Base-by-base conservation (phyloP, 2,329 filamentous ascomycete genomes). In the Clathrospora elynae region DNA sequence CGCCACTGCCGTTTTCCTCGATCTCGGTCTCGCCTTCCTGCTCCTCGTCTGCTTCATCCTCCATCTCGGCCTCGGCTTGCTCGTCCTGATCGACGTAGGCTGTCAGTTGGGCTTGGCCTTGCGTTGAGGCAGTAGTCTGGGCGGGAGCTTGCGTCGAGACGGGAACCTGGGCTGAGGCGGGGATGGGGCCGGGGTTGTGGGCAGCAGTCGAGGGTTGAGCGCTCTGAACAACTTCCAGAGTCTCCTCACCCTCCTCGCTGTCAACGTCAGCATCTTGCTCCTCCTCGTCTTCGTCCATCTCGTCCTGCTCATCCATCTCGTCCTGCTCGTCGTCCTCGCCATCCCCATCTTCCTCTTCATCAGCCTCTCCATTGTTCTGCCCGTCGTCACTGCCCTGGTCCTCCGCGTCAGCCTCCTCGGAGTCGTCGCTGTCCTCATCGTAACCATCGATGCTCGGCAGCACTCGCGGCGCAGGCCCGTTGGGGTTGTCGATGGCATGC, bases 381-480 rank as follows among this genome's bases (percentile, higher is more conserved):
- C 28, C 44, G 9, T 42, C 41, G 9, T 46, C 42, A 7, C 49
- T 45, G 13, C 38, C 35, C 16, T 54, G 46, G 2, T 47, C 24
- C 0, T 51, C 50, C 3, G 51, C 53, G 10, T 45, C 42, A 4
- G 46, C 48, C 4, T 46, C 51, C 2, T 48, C 55, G 2, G 46
- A 41, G 4, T 47, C 46, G 5, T 46, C 49, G n/a, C 48, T 32
- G 16, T 35, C 42, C 13, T 51, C 33, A 6, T 39, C 37, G 11
- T 55, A 35, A 22, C 40, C 28, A 18, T 49, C 36, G 11, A 49
- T 23, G 33, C 41, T 36, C 37, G 56, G 49, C 12, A 45, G 33
- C 3, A 49, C 36, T 5, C 28, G 26, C 13, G 55, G 46, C 16
- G 36, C 35, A 6, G 42, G 38, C 3, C 32, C 42, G n/a, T 32